These are phyloP conservation scores for Trichoderma polysporum DNA, from an alignment of 2,329 filamentous ascomycete genomes.

Conservation along the genomic window DNA sequence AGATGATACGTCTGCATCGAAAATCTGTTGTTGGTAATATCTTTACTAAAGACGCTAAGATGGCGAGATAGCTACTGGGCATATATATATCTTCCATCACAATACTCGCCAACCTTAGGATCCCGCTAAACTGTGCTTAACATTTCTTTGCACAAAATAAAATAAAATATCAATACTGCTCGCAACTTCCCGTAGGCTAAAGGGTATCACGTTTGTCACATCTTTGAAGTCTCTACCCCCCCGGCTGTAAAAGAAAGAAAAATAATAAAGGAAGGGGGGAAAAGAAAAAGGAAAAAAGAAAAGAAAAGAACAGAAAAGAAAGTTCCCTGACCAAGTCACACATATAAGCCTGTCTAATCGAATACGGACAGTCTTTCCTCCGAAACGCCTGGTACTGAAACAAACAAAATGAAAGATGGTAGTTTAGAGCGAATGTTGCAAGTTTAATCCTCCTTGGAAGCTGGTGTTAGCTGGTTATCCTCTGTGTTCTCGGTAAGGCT, in stretches of 20 bases:
- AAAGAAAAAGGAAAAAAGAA: not conserved
- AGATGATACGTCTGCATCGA: not conserved
- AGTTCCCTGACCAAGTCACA: not conserved
- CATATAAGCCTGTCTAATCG: slow-evolving; percentile 14
- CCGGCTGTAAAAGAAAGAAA: not conserved
- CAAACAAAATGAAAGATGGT: slow-evolving; percentile 14
- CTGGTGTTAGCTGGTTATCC: slow-evolving; percentile 20
- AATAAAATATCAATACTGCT: slow-evolving; percentile 7
- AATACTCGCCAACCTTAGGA: not conserved
- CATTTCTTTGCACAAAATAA: not conserved
- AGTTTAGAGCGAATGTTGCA: not conserved
- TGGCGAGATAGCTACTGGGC: not conserved
- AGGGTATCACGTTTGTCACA: slow-evolving; percentile 33
- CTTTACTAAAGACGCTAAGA: not conserved
- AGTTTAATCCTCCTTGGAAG: slow-evolving; percentile 23
- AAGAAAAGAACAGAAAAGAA: not conserved
- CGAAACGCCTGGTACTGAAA: slow-evolving; percentile 12
- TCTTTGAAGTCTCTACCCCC: slow-evolving; percentile 23
- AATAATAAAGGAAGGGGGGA: not conserved
- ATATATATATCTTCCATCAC: not conserved
- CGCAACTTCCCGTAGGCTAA: slow-evolving; percentile 19
- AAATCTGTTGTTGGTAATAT: not conserved
- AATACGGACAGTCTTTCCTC: not conserved
- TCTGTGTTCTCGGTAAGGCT: slow-evolving; percentile 34
- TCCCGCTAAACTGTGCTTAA: not conserved